phyloP scores from a whole-genome alignment of 2,329 filamentous ascomycete genomes.

The Ophiostoma himal-ulmi region DNA sequence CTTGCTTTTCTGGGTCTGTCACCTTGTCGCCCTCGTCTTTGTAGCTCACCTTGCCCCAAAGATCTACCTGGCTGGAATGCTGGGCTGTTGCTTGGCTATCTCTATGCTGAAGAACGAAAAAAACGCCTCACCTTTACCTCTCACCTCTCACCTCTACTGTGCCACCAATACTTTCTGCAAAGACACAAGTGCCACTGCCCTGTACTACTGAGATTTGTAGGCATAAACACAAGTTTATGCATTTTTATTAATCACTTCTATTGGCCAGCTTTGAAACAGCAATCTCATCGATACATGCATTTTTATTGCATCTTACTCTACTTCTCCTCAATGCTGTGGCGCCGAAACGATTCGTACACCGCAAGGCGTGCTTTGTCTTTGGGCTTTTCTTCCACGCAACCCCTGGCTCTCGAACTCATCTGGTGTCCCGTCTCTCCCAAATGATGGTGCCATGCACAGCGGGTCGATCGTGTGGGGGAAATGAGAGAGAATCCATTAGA shows the following conservation, averaged over 20 bases:
- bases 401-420: neutral
- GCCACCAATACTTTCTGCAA: neutral
- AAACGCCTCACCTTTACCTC: no score
- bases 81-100: neutral
- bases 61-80: neutral
- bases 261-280: neutral
- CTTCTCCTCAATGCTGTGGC: neutral
- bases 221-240: no score
- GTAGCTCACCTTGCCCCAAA: neutral
- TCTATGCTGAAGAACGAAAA: slow-evolving; percentile 3
- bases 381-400: neutral
- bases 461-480: slow-evolving; percentile 11
- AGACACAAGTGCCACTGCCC: no score
- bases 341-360: neutral
- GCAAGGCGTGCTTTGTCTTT: no score
- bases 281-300: neutral
- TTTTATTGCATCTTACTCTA: neutral
- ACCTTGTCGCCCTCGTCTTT: neutral
- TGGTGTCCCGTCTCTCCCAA: neutral
- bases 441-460: slow-evolving; percentile 5
- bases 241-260: neutral
- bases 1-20: neutral
- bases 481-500: neutral
- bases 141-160: neutral
- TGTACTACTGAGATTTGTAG: no score